Evolutionary conservation across 129 eudicot genomes (phyloP).

Genomic region (Tagetes erecta): DNA sequence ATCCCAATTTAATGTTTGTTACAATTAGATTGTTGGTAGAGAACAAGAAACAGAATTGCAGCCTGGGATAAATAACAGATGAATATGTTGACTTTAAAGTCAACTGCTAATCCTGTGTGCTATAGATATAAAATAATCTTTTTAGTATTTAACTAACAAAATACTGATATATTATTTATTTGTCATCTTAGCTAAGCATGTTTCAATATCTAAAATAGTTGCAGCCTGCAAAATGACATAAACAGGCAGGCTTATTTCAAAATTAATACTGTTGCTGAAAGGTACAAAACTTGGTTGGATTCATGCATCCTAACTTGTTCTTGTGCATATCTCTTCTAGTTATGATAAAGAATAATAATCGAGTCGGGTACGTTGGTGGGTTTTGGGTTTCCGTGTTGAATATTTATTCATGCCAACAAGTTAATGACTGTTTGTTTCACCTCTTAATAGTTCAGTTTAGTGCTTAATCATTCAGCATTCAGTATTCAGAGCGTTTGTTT

Average conservation of each 20-base stretch:
- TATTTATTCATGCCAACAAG: no score
- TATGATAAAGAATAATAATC: not conserved
- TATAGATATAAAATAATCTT: slow-evolving; percentile 11
- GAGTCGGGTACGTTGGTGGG: not conserved
- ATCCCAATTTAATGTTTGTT: slow-evolving; percentile 2
- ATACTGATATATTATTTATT: slow-evolving; percentile 19
- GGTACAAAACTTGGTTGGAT: slow-evolving; percentile 26
- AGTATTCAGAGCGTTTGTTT: no score
- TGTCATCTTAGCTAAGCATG: slow-evolving; percentile 39
- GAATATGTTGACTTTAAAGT: slow-evolving; percentile 23
- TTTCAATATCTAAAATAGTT: slow-evolving; percentile 26
- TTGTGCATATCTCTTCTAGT: not conserved
- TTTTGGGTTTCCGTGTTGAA: not conserved
- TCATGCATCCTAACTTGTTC: slow-evolving; percentile 16
- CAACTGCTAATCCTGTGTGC: slow-evolving; percentile 15
- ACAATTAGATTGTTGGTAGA: slow-evolving; percentile 3
- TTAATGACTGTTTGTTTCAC: no score
- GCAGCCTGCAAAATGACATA: slow-evolving; percentile 55
- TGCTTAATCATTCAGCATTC: no score
- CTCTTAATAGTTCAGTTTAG: no score
- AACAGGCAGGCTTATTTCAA: slow-evolving; percentile 34
- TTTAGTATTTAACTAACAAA: not conserved
- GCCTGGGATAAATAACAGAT: slow-evolving; percentile 19
- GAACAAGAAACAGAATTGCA: slow-evolving; percentile 19
- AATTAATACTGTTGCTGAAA: slow-evolving; percentile 17